Percentiles rank a stretch among this genome's conserved stretches.
These are phyloP conservation scores for Calycina herbarum DNA, from an alignment of 2,329 filamentous ascomycete genomes.

Conservation along the genomic window DNA sequence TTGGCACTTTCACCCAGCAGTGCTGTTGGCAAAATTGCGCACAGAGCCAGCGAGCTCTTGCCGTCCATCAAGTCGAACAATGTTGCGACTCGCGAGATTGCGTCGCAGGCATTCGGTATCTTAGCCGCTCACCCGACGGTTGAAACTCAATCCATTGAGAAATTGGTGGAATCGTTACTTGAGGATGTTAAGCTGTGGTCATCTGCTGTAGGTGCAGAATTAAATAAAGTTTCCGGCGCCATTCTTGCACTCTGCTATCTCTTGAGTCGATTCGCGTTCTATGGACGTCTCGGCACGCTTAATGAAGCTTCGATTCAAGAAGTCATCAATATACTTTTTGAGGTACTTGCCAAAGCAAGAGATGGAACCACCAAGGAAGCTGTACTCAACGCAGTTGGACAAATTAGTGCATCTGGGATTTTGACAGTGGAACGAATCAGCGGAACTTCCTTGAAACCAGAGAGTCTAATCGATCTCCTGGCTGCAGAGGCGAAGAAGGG, in stretches of 20 bases:
- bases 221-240: constrained; percentile 60
- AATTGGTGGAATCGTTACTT: constrained; percentile 48
- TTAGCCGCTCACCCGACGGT: constrained; percentile 65
- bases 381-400: constrained; percentile 56
- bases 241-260: constrained; percentile 59
- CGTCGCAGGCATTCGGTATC: constrained; percentile 73
- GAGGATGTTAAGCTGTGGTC: constrained; percentile 50
- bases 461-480: constrained; percentile 58
- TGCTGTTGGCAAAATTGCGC: constrained; percentile 50
- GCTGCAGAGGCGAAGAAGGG: constrained; percentile 72
- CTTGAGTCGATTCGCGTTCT: constrained; percentile 56
- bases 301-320: constrained; percentile 42
- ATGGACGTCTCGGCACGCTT: constrained; percentile 40
- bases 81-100: constrained; percentile 62
- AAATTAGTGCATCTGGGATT: constrained; percentile 60
- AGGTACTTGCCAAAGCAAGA: constrained; percentile 53
- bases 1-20: constrained; percentile 52
- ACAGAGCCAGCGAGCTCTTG: constrained; percentile 53
- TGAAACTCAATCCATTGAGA: constrained; percentile 43
- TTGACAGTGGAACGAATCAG: constrained; percentile 38
- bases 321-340: constrained; percentile 47
- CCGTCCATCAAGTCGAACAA: constrained; percentile 70
- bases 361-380: constrained; percentile 59
- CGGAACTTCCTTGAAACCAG: constrained; percentile 23
- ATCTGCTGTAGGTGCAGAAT: constrained; percentile 56